These are phyloP conservation scores for Monosporascus sp. DNA, from an alignment of 2,329 filamentous ascomycete species.

Conservation along the genomic window DNA sequence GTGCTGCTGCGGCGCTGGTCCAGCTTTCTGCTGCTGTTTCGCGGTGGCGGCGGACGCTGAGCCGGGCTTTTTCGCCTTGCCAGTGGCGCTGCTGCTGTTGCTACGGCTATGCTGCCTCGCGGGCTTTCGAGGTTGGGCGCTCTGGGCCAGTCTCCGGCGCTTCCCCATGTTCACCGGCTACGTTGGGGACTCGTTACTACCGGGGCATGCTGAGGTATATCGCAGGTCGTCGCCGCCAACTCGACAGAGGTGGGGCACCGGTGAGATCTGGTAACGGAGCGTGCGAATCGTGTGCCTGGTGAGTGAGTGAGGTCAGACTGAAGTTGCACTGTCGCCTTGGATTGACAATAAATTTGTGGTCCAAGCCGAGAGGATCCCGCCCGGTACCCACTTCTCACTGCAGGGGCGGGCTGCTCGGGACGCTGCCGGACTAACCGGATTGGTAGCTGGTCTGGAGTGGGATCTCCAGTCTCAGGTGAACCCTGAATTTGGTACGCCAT, in stretches of 20 bases:
- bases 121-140: conserved; percentile 8
- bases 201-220: conserved; percentile 15
- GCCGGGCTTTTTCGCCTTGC: not conserved
- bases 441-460: not conserved
- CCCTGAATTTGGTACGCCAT: too few relatives aligned
- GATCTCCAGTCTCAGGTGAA: not conserved
- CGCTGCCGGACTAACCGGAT: not conserved
- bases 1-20: conserved; percentile 17
- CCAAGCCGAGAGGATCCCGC: not conserved
- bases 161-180: conserved; percentile 39
- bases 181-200: conserved; percentile 6
- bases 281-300: too few relatives aligned
- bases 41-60: conserved; percentile 6
- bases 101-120: conserved; percentile 5
- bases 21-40: conserved; percentile 4
- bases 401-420: not conserved
- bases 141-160: conserved; percentile 27
- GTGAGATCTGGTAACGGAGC: too few relatives aligned
- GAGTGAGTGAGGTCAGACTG: too few relatives aligned
- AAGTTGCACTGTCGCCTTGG: not conserved
- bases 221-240: not conserved
- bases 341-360: not conserved
- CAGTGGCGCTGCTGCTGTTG: conserved; percentile 1
- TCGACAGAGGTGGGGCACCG: too few relatives aligned
- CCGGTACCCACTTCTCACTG: not conserved